Evolutionary conservation across 257 asterid genomes (phyloP), one percentile per base, ranked within the genome.

Genomic region (Rauvolfia tetraphylla): DNA sequence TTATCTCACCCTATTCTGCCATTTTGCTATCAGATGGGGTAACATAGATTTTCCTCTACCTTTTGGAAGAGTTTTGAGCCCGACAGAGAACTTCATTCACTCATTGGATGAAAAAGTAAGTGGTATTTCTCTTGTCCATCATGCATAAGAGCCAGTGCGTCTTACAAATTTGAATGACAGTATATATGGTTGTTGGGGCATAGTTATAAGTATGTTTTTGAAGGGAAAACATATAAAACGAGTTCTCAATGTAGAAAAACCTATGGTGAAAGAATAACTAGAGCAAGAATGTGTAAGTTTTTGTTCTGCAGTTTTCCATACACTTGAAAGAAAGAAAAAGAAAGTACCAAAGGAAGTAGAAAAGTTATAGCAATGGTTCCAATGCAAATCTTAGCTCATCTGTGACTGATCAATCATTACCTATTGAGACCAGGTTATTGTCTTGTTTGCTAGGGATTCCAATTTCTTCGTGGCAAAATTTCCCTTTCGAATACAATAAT

Each of bases 51-150:
- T 93, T 68, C 98, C 97, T 67, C 86, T 93, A 51, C 97, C 98
- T 41, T 93, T 93, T 73, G 98, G 98, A 82, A 88, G 98, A 88
- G 97, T 93, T 72, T 80, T 91, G 87, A 91, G 92, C 83, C 81
- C 96, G 57, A 86, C 98, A 0, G 97, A 93, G 83, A 88, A 89
- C 82, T 93, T 91, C 85, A 81, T 93, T 80, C 98, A 91, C 78
- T 31, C 91, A 44, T 83, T 91, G 84, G 97, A 91, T 83, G 98
- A 91, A 83, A 93, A 93, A 72, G 98, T 90, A 80, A 82, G 83
- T 82, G 27, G 58, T 27, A 23, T 34, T 57, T 6, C 75, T 31
- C 73, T 29, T 53, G 31, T 59, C 36, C 27, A 49, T 76, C 57
- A 38, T 63, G 56, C 61, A 18, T 46, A 42, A 14, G 38, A 27